Evolutionary conservation across 345 rosid species (phyloP).

Genomic region (Sonneratia alba): DNA sequence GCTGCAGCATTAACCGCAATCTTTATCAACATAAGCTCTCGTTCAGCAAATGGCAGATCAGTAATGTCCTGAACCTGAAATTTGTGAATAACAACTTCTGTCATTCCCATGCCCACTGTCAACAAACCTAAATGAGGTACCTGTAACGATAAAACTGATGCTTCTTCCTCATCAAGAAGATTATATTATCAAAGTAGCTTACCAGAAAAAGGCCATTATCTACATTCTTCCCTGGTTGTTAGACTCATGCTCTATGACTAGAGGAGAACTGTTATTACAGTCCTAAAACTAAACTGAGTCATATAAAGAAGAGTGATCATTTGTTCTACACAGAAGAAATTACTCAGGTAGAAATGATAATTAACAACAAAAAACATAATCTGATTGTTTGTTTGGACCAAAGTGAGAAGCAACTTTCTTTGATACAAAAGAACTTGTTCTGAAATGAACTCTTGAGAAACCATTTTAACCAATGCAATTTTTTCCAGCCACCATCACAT

Average conservation of each 20-base stretch:
- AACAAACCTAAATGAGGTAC: neutral
- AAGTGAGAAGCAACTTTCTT: neutral
- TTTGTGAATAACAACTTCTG: neutral
- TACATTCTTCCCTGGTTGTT: neutral
- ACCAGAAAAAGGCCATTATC: neutral
- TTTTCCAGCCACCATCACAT: neutral
- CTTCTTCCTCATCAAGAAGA: neutral
- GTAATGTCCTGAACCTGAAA: conserved; percentile 17
- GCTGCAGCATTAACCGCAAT: conserved; percentile 20
- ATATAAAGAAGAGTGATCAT: neutral
- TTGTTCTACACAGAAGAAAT: neutral
- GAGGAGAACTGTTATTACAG: neutral
- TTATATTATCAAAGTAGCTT: neutral
- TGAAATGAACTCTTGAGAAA: neutral
- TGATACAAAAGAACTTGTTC: neutral
- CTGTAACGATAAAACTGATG: neutral
- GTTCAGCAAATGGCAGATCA: conserved; percentile 20
- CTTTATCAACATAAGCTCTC: conserved; percentile 21
- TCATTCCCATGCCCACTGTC: neutral
- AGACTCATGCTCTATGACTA: neutral
- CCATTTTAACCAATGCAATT: neutral
- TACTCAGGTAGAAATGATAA: neutral
- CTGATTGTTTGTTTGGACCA: neutral
- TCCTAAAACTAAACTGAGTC: neutral
- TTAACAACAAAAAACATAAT: neutral